Conservation (phyloP, 1,284 basidiomycete genomes). For the Heterobasidion annosum region DNA sequence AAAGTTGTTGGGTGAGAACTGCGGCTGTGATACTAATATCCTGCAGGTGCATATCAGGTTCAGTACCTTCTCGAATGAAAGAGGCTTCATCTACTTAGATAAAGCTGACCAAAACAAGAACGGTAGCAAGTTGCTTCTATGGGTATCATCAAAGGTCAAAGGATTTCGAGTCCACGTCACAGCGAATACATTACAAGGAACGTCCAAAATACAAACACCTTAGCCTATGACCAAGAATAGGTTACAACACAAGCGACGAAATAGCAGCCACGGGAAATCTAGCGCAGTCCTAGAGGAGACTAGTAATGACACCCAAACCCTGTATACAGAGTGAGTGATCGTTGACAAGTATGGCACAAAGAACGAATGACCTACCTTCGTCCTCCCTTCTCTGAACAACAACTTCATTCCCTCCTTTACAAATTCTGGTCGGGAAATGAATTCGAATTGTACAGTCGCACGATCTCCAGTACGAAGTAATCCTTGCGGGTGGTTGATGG, state of each 20-base stretch:
- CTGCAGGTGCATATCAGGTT: too few species aligned
- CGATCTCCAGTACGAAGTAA: constrained; percentile 86
- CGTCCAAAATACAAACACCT: background rate
- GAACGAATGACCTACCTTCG: constrained; percentile 48
- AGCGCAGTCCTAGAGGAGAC: too few species aligned
- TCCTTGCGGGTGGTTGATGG: constrained; percentile 81
- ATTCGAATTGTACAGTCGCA: constrained; percentile 85
- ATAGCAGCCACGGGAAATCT: too few species aligned
- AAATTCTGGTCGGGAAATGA: constrained; percentile 84
- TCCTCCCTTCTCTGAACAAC: constrained; percentile 87
- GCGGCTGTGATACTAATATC: too few species aligned
- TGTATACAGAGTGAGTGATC: constrained; percentile 5
- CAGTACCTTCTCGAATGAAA: too few species aligned
- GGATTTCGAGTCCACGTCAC: too few species aligned
- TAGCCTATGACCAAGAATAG: too few species aligned
- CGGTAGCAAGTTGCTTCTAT: too few species aligned
- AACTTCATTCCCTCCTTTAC: constrained; percentile 90
- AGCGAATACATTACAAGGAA: background rate
- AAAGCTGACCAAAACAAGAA: too few species aligned
- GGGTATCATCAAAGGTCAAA: too few species aligned
- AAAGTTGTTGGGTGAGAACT: background rate
- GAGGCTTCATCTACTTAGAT: too few species aligned
- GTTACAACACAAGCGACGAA: too few species aligned
- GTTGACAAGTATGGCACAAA: background rate
- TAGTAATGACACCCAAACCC: constrained; percentile 27